Percentiles rank a stretch among this genome's conserved stretches.
Conservation (phyloP, 768 basidiomycete species). For the Boletus reticuloceps region DNA sequence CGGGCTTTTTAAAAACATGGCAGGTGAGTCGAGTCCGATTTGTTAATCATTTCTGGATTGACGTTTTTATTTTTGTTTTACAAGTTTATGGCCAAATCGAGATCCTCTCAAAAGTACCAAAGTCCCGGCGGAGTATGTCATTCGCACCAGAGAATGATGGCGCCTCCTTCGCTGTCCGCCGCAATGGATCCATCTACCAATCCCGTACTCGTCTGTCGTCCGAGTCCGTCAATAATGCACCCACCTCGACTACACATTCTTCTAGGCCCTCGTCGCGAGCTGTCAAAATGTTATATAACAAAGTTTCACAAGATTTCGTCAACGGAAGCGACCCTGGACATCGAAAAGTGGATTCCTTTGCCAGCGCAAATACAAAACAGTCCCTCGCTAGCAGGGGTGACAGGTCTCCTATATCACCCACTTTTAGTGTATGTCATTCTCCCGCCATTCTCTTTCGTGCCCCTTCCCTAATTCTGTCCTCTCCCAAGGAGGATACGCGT, state of each 20-base stretch:
- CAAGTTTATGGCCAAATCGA: constrained; percentile 81
- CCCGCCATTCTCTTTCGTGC: neutral
- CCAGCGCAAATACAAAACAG: constrained; percentile 49
- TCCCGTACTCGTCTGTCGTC: constrained; percentile 35
- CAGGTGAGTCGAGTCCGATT: constrained; percentile 50
- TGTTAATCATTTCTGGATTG: constrained; percentile 17
- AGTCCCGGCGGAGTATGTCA: constrained; percentile 67
- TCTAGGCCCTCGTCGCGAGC: constrained; percentile 57
- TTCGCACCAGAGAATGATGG: constrained; percentile 53
- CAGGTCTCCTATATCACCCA: constrained; percentile 35
- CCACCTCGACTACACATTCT: constrained; percentile 19
- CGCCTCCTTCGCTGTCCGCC: constrained; percentile 43
- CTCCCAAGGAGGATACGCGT: constrained; percentile 49
- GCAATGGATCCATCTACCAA: constrained; percentile 24
- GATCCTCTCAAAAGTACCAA: constrained; percentile 54
- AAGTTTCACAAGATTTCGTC: constrained; percentile 39
- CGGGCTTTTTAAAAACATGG: constrained; percentile 80
- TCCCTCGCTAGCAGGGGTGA: constrained; percentile 31
- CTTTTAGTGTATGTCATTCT: constrained; percentile 30
- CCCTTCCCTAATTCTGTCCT: neutral
- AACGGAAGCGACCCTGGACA: constrained; percentile 48
- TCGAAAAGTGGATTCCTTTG: constrained; percentile 52
- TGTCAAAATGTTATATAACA: constrained; percentile 54
- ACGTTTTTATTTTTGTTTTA: constrained; percentile 15
- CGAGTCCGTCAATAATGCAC: constrained; percentile 34